These are phyloP conservation scores for Kalanchoe fedtschenkoi DNA, from an alignment of 164 flowering plant genomes.

Conservation along the genomic window DNA sequence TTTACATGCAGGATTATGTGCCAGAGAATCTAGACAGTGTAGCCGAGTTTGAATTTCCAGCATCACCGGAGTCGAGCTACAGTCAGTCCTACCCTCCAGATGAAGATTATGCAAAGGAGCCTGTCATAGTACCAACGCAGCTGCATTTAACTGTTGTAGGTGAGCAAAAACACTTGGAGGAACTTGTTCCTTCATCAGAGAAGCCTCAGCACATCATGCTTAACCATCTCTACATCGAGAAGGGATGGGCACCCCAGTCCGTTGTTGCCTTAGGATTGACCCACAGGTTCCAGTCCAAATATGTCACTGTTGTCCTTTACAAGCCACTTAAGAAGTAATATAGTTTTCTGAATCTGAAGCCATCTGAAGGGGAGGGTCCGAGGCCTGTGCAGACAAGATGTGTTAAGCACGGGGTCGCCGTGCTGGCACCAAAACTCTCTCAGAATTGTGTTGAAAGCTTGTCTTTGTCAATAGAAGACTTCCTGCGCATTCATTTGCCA, in stretches of 20 bases:
- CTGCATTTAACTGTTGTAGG: constrained; percentile 54
- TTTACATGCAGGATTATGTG: constrained; percentile 46
- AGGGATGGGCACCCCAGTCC: constrained; percentile 66
- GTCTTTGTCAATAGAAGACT: not conserved
- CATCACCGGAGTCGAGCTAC: constrained; percentile 78
- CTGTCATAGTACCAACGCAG: constrained; percentile 57
- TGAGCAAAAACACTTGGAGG: constrained; percentile 24
- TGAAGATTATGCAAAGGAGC: constrained; percentile 81
- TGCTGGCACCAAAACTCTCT: too few species aligned
- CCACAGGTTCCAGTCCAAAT: constrained; percentile 75
- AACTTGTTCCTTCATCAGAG: constrained; percentile 28
- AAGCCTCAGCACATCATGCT: constrained; percentile 82
- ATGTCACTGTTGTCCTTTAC: constrained; percentile 82
- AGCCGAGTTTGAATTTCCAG: constrained; percentile 66
- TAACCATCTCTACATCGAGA: constrained; percentile 78
- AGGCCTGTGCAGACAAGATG: constrained; percentile 2
- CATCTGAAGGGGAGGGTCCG: not conserved
- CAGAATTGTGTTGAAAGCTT: too few species aligned
- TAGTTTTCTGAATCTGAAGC: not conserved
- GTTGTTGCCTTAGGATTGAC: constrained; percentile 74
- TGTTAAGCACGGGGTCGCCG: not conserved
- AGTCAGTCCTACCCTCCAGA: constrained; percentile 42
- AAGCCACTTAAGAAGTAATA: constrained; percentile 60
- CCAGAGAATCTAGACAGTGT: constrained; percentile 68
- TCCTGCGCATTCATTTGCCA: not conserved